These are phyloP conservation scores for Dicorynia guianensis DNA, from an alignment of 306 rosid species.

Conservation along the genomic window DNA sequence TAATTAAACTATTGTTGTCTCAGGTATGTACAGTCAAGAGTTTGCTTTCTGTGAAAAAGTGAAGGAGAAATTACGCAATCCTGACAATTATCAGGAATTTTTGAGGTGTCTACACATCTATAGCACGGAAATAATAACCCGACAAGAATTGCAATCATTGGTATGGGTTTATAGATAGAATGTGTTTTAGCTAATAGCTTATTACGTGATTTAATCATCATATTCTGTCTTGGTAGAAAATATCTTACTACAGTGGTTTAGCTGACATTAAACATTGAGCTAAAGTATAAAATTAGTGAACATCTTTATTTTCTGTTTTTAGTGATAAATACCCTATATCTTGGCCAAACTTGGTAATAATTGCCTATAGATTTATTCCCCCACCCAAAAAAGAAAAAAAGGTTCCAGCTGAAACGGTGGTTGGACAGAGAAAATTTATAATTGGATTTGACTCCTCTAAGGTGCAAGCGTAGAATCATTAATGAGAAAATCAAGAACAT, in stretches of 20 bases:
- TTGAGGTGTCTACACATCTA: slow-evolving; percentile 95
- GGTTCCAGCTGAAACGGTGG: too few species aligned
- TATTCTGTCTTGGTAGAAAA: slow-evolving; percentile 26
- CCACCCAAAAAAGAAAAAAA: too few species aligned
- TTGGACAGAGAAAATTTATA: too few species aligned
- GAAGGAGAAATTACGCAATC: slow-evolving; percentile 82
- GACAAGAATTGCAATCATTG: slow-evolving; percentile 85
- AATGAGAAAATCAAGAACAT: too few species aligned
- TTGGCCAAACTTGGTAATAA: not conserved
- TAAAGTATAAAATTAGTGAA: slow-evolving; percentile 22
- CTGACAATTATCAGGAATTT: slow-evolving; percentile 92
- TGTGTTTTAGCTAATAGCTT: not conserved
- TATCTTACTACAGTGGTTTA: slow-evolving; percentile 17
- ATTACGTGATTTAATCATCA: slow-evolving; percentile 29
- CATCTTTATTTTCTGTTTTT: too few species aligned
- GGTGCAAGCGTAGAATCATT: too few species aligned
- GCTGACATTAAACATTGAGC: slow-evolving; percentile 8
- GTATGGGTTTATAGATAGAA: slow-evolving; percentile 57
- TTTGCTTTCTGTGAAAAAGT: slow-evolving; percentile 87
- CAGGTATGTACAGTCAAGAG: slow-evolving; percentile 80
- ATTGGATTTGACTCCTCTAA: too few species aligned
- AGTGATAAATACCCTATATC: too few species aligned
- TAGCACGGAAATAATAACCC: slow-evolving; percentile 92
- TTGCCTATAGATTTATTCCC: too few species aligned
- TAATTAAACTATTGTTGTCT: slow-evolving; percentile 42